phyloP scores from a whole-genome alignment of 176 grass and related monocot genomes.

The Bromus sterilis region DNA sequence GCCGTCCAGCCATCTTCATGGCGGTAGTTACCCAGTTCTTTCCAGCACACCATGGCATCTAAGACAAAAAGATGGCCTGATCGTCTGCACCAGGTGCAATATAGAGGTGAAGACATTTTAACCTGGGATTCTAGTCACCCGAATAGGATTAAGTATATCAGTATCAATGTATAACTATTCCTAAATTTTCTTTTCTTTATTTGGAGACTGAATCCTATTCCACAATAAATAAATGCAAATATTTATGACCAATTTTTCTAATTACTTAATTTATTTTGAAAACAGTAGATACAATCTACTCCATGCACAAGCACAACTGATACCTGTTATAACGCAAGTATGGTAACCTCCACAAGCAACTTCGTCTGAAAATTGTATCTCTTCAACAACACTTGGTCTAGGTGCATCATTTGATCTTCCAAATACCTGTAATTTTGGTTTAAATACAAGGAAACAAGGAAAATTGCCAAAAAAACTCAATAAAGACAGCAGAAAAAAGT shows the following conservation, averaged over 20 bases:
- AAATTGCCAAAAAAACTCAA: not conserved
- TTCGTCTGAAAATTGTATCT: constrained; percentile 63
- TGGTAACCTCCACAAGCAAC: constrained; percentile 97
- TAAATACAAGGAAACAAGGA: constrained; percentile 21
- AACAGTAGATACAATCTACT: not conserved
- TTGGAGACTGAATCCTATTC: not conserved
- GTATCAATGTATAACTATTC: not conserved
- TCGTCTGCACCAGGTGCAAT: not conserved
- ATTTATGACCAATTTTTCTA: not conserved
- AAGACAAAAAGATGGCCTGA: not conserved
- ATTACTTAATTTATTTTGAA: not conserved
- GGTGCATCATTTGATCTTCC: constrained; percentile 58
- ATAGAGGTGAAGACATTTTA: not conserved
- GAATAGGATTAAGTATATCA: not conserved
- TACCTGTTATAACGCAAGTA: constrained; percentile 85
- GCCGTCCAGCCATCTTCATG: not conserved
- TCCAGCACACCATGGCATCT: not conserved
- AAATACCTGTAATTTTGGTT: constrained; percentile 51
- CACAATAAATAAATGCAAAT: not conserved
- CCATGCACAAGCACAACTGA: not conserved
- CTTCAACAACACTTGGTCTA: constrained; percentile 56
- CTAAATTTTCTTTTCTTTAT: not conserved
- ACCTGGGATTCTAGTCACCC: not conserved
- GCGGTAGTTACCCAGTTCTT: not conserved
- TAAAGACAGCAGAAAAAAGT: not conserved